Evolutionary conservation across 2,329 filamentous ascomycete species (phyloP), one percentile per base, ranked within the genome.

Genomic region (Raffaelea arxii): DNA sequence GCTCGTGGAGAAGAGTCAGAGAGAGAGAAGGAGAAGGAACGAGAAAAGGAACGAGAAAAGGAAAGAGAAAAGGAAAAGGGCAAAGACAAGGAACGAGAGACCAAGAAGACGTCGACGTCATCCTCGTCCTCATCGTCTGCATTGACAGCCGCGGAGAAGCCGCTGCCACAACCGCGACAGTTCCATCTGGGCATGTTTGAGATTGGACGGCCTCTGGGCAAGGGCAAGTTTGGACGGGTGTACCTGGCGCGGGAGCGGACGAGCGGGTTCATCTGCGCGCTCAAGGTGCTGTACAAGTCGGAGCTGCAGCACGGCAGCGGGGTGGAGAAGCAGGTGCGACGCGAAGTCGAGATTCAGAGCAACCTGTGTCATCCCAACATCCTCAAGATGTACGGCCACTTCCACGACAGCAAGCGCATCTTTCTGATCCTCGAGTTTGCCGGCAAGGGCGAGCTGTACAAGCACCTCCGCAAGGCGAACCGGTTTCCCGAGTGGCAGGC

Each of bases 101-200:
- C 16, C 32, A 18, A 44, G 24, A 25, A 27, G 6, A 16, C 30
- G 6, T 39, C 43, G 23, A 38, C 47, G 3, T 46, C 47, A 10
- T 60, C 67, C 47, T 54, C 61, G 25, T 62, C 69, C 14, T 40
- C 19, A 16, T 22, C 37, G 11, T 9, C 18, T 24, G 36, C 47
- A 3, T 41, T 43, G 10, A 74, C 79, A 32, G 58, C 52, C 48
- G 23, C 23, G n/a, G 21, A 42, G 16, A 21, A 43, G 10, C 18
- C 41, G 25, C 27, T 44, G 22, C 24, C 47, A 4, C 48, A 68
- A 19, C 75, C 74, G 38, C 81, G 78, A 56, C 65, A 88, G 55
- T 90, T 90, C 66, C 87, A 94, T 61, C 78, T 95, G 4, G 86
- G 87, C 65, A 94, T 94, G 86, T 94, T 94, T 62, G 89, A 95